Base-by-base conservation (phyloP, 1,284 basidiomycete species). In the Ustanciosporium gigantosporum region DNA sequence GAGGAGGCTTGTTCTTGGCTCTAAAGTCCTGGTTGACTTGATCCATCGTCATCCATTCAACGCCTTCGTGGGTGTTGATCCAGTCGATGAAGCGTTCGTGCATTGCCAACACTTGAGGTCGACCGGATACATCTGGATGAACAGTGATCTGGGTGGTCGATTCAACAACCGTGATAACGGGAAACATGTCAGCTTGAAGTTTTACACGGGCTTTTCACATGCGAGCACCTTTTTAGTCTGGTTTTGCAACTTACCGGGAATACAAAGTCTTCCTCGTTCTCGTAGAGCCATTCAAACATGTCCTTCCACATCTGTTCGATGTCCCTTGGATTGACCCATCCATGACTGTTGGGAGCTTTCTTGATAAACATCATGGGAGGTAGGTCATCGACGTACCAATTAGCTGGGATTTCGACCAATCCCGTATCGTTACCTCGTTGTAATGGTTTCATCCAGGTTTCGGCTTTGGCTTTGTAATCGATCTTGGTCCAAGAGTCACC, bases 361-460 rank as follows among this genome's bases (percentile, higher is more conserved):
- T 87, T 87, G 77, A 88, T 86, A 76, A 87, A 87, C 85, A 88
- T 86, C 83, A 88, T 83, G 0, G 87, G 86, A 2, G 86, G 86
- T 5, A 87, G 79, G 70, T 87, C 87, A 58, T 87, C 85, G 16
- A 85, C 77, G 67, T 86, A 85, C 35, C 35, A 89, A 70, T 85
- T 87, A 6, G 82, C 86, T 0, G 87, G 87, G 46, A 89, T 86
- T 71, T 89, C 86, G 2, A 89, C 87, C 14, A 85, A 70, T 0
- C 86, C 86, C 0, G 87, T 89, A 36, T 82, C 81, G 25, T 86
- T 84, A 1, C 88, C 88, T 37, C 82, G 81, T 36, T 79, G 74
- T 4, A 89, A 81, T 0, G 88, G 87, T 68, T 86, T 84, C 88
- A 89, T 90, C 88, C 88, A 90, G 0, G 81, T 81, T 53, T 82